Conservation (phyloP, 352 stramenopile genomes). For the Elongisporangium prolatum region DNA sequence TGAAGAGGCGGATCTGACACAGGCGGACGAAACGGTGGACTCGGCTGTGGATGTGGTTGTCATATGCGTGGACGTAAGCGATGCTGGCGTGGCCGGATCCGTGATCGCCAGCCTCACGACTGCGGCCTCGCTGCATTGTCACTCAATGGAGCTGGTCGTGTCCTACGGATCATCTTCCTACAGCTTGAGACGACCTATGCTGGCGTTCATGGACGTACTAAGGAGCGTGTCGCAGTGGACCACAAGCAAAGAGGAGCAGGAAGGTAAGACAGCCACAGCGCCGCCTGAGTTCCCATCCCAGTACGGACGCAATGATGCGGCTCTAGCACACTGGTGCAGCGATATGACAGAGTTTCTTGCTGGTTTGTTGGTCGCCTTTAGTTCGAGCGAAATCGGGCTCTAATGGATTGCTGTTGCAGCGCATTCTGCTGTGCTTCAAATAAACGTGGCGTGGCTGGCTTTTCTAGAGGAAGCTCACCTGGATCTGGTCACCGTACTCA, state of each 20-base stretch:
- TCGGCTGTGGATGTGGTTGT: slow-evolving; percentile 57
- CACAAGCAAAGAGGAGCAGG: background rate
- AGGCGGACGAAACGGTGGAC: slow-evolving; percentile 15
- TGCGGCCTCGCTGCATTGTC: slow-evolving; percentile 24
- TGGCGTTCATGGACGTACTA: slow-evolving; percentile 34
- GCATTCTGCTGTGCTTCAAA: slow-evolving; percentile 19
- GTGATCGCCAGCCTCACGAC: slow-evolving; percentile 33
- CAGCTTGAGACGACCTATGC: slow-evolving; percentile 41
- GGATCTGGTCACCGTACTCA: slow-evolving; percentile 44
- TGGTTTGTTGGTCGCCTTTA: slow-evolving; percentile 13
- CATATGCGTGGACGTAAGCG: slow-evolving; percentile 45
- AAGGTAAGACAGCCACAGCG: background rate
- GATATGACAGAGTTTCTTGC: slow-evolving; percentile 57
- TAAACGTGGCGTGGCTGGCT: slow-evolving; percentile 41
- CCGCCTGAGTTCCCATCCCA: slow-evolving; percentile 46
- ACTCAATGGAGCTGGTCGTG: slow-evolving; percentile 60
- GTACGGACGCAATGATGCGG: slow-evolving; percentile 35
- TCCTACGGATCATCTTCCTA: slow-evolving; percentile 46
- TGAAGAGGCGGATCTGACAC: background rate
- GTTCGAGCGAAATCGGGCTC: background rate
- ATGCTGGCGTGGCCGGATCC: slow-evolving; percentile 16
- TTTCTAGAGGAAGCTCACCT: slow-evolving; percentile 49
- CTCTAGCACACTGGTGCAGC: slow-evolving; percentile 62
- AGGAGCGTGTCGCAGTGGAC: slow-evolving; percentile 13
- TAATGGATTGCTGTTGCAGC: slow-evolving; percentile 1